Evolutionary conservation across 1,139 yeast species (phyloP).

Genomic region (Spathaspora sp.): DNA sequence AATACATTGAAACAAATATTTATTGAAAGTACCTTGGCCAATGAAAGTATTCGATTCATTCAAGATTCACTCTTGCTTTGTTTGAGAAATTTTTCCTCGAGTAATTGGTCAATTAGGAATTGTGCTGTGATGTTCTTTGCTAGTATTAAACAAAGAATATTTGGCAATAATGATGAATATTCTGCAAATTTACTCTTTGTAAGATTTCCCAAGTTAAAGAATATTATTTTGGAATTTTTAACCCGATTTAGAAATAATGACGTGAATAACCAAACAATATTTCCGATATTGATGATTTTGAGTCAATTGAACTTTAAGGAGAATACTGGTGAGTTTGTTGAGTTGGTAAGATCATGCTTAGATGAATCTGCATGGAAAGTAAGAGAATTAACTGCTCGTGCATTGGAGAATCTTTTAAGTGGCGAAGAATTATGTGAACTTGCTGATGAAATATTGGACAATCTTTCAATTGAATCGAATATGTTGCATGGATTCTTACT

Average conservation of each 20-base stretch:
- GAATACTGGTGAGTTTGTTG: neutral
- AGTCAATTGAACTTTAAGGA: constrained; percentile 58
- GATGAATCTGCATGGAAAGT: constrained; percentile 70
- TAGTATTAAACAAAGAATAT: constrained; percentile 73
- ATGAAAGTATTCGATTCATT: constrained; percentile 50
- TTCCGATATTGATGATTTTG: constrained; percentile 73
- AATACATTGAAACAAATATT: constrained; percentile 78
- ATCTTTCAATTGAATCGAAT: constrained; percentile 15
- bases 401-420: constrained; percentile 52
- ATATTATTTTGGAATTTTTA: constrained; percentile 8
- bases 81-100: constrained; percentile 59
- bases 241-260: constrained; percentile 13
- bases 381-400: constrained; percentile 80
- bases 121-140: constrained; percentile 93
- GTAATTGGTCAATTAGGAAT: constrained; percentile 83
- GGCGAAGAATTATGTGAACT: constrained; percentile 10
- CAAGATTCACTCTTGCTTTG: constrained; percentile 61
- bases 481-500: constrained; percentile 11
- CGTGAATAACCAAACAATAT: constrained; percentile 52
- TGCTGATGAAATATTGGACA: constrained; percentile 21
- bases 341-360: constrained; percentile 12
- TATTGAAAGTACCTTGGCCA: constrained; percentile 63
- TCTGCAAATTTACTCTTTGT: constrained; percentile 62
- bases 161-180: constrained; percentile 54
- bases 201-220: constrained; percentile 36